Percentiles rank a stretch among this genome's conserved stretches.
phyloP scores from a whole-genome alignment of 2,329 filamentous ascomycete species.

The Raffaelea ambrosiae region DNA sequence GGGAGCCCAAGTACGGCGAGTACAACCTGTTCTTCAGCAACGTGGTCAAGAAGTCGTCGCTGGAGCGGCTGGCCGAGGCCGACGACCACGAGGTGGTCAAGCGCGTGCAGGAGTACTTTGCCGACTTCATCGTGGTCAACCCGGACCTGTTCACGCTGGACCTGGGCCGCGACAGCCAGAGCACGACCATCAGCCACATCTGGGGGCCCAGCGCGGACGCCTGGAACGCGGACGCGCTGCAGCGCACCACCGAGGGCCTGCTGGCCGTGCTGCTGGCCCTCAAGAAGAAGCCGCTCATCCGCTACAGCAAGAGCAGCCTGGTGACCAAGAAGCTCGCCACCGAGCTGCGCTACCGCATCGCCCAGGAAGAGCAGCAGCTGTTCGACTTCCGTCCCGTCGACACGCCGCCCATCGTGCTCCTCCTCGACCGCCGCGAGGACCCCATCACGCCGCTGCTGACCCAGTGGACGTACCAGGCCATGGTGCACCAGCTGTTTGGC shows the following conservation, averaged over 20 bases:
- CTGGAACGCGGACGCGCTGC: slow-evolving; percentile 85
- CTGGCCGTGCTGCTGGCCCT: slow-evolving; percentile 77
- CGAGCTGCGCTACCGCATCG: slow-evolving; percentile 86
- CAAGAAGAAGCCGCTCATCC: slow-evolving; percentile 93
- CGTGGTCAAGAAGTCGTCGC: slow-evolving; percentile 88
- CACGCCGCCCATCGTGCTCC: slow-evolving; percentile 83
- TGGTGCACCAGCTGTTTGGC: slow-evolving; percentile 93
- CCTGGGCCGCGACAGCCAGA: slow-evolving; percentile 26
- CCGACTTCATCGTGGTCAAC: slow-evolving; percentile 92
- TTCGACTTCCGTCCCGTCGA: slow-evolving; percentile 96
- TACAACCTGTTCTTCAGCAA: slow-evolving; percentile 98
- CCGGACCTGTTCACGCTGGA: slow-evolving; percentile 83
- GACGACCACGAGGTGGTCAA: slow-evolving; percentile 97
- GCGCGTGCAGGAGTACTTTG: slow-evolving; percentile 89
- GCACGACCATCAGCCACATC: slow-evolving; percentile 46
- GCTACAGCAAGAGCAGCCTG: slow-evolving; percentile 85
- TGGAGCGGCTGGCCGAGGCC: slow-evolving; percentile 89
- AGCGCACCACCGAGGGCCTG: slow-evolving; percentile 78
- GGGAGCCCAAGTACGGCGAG: slow-evolving; percentile 95
- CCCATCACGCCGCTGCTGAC: slow-evolving; percentile 89
- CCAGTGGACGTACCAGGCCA: slow-evolving; percentile 99
- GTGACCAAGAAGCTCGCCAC: slow-evolving; percentile 88
- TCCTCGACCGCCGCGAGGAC: slow-evolving; percentile 87
- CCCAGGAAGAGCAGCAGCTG: slow-evolving; percentile 89
- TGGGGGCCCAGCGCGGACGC: slow-evolving; percentile 76